Percentiles rank a stretch among this genome's conserved stretches.
Conservation (phyloP, 2,329 filamentous ascomycete genomes). For the Diaporthe sp. region DNA sequence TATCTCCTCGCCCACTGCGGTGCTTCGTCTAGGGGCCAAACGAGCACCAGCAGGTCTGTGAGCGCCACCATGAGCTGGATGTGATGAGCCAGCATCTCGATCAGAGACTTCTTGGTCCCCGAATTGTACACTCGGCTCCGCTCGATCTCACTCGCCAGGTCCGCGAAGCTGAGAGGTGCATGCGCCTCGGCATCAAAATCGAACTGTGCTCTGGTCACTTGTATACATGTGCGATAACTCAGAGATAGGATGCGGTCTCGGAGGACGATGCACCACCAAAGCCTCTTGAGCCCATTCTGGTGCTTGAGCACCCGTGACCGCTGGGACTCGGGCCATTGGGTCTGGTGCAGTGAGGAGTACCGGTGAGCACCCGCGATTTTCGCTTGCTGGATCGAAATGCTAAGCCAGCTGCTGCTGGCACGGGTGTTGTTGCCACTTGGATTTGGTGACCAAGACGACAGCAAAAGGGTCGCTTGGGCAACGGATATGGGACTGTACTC, state of each 20-base stretch:
- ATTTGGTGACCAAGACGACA: conserved; percentile 58
- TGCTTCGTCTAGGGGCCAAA: conserved; percentile 60
- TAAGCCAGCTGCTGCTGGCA: conserved; percentile 60
- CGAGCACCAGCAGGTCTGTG: conserved; percentile 61
- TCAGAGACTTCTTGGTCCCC: conserved; percentile 59
- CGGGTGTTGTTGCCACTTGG: conserved; percentile 46
- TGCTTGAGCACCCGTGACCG: conserved; percentile 29
- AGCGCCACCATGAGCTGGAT: conserved; percentile 61
- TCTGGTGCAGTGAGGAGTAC: conserved; percentile 48
- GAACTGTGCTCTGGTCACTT: conserved; percentile 51
- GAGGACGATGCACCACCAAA: conserved; percentile 56
- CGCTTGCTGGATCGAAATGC: conserved; percentile 64
- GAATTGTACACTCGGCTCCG: conserved; percentile 61
- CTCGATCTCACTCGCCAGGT: conserved; percentile 59
- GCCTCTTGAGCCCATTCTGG: conserved; percentile 49
- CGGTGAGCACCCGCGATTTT: conserved; percentile 60
- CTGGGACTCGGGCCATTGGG: conserved; percentile 49
- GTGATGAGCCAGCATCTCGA: conserved; percentile 61
- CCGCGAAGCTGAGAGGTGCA: conserved; percentile 56
- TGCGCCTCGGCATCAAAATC: conserved; percentile 47
- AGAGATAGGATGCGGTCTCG: conserved; percentile 54
- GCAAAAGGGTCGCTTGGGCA: conserved; percentile 58
- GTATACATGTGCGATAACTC: conserved; percentile 52
- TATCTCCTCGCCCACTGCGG: conserved; percentile 56
- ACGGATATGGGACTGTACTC: conserved; percentile 58